Evolutionary conservation across 352 stramenopile species (phyloP).

Genomic region (Pelagophyceae sp.): DNA sequence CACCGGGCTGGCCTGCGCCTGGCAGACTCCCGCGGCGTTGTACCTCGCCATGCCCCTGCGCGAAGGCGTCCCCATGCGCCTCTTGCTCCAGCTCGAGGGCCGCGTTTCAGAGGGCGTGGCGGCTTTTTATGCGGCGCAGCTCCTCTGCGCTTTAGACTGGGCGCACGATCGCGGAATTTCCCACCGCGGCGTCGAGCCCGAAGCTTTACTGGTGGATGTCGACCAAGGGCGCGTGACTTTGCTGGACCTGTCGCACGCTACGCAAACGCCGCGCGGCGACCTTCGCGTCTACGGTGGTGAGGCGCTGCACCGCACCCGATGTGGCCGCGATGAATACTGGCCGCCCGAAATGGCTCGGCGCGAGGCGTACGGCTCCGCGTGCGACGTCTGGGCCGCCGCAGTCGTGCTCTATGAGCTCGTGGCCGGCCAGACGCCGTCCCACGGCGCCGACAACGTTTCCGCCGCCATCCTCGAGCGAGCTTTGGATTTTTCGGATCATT

Average conservation of each 20-base stretch:
- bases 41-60: background rate
- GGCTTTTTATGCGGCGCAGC: background rate
- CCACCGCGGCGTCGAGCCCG: background rate
- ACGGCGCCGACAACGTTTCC: too few relatives aligned
- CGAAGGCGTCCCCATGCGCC: background rate
- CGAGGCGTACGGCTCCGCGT: background rate
- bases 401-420: background rate
- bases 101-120: background rate
- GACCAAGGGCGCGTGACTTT: background rate
- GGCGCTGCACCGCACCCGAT: background rate
- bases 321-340: background rate
- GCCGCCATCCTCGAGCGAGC: too few relatives aligned
- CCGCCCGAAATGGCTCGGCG: background rate
- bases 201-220: background rate
- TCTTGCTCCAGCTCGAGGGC: background rate
- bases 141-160: background rate
- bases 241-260: background rate
- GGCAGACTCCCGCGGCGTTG: background rate
- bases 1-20: background rate
- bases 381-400: background rate
- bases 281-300: too few relatives aligned
- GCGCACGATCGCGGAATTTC: background rate
- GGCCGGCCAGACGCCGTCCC: background rate
- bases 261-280: background rate
- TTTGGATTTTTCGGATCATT: too few relatives aligned